Percentiles rank a stretch among this genome's conserved stretches.
Evolutionary conservation across 75 land plant genomes (phyloP).

Genomic region (Cupressus sempervirens): DNA sequence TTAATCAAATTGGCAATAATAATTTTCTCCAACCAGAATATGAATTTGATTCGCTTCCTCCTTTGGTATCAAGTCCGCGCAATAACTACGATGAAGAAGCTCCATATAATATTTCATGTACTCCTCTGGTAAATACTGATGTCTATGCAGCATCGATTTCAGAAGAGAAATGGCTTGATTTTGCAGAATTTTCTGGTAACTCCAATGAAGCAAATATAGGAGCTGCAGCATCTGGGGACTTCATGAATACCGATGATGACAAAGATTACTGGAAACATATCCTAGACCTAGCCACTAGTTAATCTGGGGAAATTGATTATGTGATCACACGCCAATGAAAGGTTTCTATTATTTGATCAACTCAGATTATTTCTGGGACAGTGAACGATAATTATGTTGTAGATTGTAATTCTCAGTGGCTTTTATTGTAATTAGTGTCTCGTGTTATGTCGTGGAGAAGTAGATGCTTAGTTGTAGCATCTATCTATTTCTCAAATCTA

Average conservation of each 20-base stretch:
- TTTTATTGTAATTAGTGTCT: too few species aligned
- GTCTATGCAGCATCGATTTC: background rate
- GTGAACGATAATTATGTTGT: too few species aligned
- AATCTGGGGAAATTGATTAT: background rate
- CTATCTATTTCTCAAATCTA: too few species aligned
- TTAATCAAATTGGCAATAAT: background rate
- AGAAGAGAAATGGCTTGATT: background rate
- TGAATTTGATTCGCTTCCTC: background rate
- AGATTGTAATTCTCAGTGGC: too few species aligned
- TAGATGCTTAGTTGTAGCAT: too few species aligned
- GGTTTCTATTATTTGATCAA: background rate
- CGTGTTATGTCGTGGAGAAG: too few species aligned
- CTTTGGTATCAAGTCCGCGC: background rate
- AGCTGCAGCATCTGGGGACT: too few species aligned
- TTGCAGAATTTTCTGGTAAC: background rate
- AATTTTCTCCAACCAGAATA: background rate
- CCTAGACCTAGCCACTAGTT: background rate
- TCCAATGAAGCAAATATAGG: background rate
- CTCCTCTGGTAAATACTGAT: background rate
- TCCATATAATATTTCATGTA: background rate
- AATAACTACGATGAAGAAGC: background rate
- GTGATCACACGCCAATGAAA: background rate
- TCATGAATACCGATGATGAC: background rate
- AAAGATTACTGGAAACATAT: background rate
- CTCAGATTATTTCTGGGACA: too few species aligned